These are phyloP conservation scores for Isabelozyma heimii DNA, from an alignment of 805 yeast species.

Conservation along the genomic window DNA sequence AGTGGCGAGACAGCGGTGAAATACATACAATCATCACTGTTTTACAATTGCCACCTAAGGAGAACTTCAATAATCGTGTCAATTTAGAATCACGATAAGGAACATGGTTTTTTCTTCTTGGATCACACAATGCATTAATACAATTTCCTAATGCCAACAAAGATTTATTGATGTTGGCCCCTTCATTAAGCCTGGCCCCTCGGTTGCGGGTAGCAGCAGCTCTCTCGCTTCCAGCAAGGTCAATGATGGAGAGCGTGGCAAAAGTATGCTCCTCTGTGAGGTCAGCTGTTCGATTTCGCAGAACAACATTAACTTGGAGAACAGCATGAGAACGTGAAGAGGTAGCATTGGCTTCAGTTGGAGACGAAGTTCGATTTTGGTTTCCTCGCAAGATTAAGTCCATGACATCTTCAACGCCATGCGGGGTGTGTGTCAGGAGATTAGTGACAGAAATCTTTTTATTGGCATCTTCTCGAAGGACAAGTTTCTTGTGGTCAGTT, in stretches of 20 bases:
- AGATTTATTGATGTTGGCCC: slow-evolving; percentile 90
- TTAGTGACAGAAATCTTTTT: slow-evolving; percentile 69
- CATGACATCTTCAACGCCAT: slow-evolving; percentile 70
- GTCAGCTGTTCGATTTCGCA: slow-evolving; percentile 58
- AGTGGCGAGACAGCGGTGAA: slow-evolving; percentile 81
- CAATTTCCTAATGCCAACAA: slow-evolving; percentile 89
- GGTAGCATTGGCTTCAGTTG: slow-evolving; percentile 88
- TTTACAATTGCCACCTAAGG: slow-evolving; percentile 90
- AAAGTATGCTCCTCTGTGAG: slow-evolving; percentile 64
- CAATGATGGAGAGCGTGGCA: slow-evolving; percentile 84
- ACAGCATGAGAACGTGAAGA: slow-evolving; percentile 95
- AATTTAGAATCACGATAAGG: slow-evolving; percentile 91
- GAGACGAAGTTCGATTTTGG: slow-evolving; percentile 72
- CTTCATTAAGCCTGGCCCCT: slow-evolving; percentile 80
- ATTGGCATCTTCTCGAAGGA: slow-evolving; percentile 69
- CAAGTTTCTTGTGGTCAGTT: slow-evolving; percentile 42
- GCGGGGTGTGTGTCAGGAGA: slow-evolving; percentile 60
- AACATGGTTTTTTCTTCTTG: slow-evolving; percentile 63
- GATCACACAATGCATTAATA: slow-evolving; percentile 85
- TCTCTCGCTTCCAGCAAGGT: slow-evolving; percentile 92
- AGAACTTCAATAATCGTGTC: slow-evolving; percentile 81
- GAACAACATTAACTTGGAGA: slow-evolving; percentile 71
- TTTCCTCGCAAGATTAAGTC: slow-evolving; percentile 73
- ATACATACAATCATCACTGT: slow-evolving; percentile 96
- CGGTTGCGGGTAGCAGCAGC: slow-evolving; percentile 86